phyloP scores from a whole-genome alignment of 257 asterid genomes.

The Solanum ossicruentum region DNA sequence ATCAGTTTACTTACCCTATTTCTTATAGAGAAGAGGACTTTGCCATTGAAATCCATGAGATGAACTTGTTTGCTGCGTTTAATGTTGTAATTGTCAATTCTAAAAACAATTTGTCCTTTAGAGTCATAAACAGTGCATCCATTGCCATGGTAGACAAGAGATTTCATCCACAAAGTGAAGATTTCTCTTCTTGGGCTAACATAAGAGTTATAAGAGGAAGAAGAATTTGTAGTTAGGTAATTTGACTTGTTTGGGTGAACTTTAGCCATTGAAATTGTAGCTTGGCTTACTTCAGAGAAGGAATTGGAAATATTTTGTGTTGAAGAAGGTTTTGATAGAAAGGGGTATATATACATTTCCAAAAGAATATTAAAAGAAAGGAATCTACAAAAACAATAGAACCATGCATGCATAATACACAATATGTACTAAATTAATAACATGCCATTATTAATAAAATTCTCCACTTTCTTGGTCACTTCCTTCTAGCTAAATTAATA shows the following conservation, averaged over 20 bases:
- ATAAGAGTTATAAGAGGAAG: background rate
- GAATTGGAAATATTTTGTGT: background rate
- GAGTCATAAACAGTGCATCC: constrained; percentile 53
- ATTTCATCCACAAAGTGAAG: constrained; percentile 66
- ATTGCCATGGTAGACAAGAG: constrained; percentile 45
- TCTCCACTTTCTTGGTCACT: no score
- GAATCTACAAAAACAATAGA: no score
- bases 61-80: constrained; percentile 29
- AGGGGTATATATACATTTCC: background rate
- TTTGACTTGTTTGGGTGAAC: no score
- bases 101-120: constrained; percentile 29
- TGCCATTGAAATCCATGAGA: constrained; percentile 46
- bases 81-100: constrained; percentile 48
- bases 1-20: constrained; percentile 30
- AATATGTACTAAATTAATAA: no score
- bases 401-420: no score
- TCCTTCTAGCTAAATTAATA: no score
- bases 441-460: no score
- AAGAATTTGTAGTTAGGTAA: background rate
- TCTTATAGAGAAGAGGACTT: constrained; percentile 31
- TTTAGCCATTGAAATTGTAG: no score
- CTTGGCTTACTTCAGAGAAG: background rate
- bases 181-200: constrained; percentile 23
- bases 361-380: no score
- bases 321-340: background rate